A percentile compares a stretch with the other conserved stretches of the same genome.
Conservation (phyloP, 2,329 filamentous ascomycete species). For the Beauveria australis region DNA sequence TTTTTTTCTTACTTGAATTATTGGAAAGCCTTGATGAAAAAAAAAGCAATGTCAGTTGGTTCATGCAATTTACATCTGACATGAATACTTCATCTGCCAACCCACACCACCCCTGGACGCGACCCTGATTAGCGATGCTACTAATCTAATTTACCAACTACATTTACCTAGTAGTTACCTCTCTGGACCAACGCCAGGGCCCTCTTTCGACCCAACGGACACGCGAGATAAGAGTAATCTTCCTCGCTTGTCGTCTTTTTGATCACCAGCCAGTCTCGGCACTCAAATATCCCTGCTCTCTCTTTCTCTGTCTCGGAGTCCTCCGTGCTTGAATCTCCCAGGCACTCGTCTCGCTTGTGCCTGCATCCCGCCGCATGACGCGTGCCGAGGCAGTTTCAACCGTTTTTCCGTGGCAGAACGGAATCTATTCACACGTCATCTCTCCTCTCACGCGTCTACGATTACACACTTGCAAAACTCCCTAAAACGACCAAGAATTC, state of each 20-base stretch:
- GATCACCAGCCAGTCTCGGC: not conserved
- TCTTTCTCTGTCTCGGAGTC: too few relatives aligned
- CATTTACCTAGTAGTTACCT: too few relatives aligned
- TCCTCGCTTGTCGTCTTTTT: not conserved
- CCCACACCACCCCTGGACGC: not conserved
- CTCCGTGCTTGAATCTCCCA: too few relatives aligned
- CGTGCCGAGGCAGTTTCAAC: too few relatives aligned
- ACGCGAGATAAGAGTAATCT: not conserved
- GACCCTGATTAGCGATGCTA: too few relatives aligned
- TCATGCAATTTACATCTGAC: not conserved
- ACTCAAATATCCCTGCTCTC: not conserved
- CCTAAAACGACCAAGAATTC: too few relatives aligned
- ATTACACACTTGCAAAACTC: not conserved
- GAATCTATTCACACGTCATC: too few relatives aligned
- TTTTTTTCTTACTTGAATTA: not conserved
- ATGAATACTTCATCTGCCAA: too few relatives aligned
- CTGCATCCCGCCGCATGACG: too few relatives aligned
- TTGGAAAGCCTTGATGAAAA: too few relatives aligned
- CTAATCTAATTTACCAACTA: not conserved
- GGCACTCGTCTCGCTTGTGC: not conserved
- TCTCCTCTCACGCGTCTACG: too few relatives aligned
- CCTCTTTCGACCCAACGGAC: not conserved
- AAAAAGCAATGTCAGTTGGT: not conserved
- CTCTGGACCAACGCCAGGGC: not conserved
- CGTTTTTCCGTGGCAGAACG: too few relatives aligned